A percentile compares a stretch with the other conserved stretches of the same genome.
These are phyloP conservation scores for Diaporthe sp. DNA, from an alignment of 2,329 filamentous ascomycete genomes.

Conservation along the genomic window DNA sequence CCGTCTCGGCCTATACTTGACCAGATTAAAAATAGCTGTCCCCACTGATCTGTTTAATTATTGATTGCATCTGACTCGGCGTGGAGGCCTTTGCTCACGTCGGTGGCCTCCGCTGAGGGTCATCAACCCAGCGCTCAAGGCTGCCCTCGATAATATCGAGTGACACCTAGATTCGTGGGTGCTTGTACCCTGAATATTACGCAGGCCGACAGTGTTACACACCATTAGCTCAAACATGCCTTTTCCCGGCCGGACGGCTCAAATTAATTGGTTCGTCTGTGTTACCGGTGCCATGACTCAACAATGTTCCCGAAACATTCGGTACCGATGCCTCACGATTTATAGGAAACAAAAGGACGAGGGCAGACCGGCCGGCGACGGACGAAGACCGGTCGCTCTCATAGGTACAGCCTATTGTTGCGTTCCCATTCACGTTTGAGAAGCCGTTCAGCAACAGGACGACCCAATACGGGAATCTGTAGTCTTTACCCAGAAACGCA, in stretches of 20 bases:
- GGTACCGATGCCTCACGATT: not conserved
- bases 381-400: not conserved
- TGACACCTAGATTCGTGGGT: too few relatives aligned
- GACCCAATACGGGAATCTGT: not conserved
- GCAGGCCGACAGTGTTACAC: not conserved
- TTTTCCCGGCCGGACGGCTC: not conserved
- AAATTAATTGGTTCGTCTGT: not conserved
- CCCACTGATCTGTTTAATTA: slow-evolving; percentile 16
- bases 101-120: not conserved
- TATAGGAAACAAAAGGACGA: not conserved
- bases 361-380: too few relatives aligned
- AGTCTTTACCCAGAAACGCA: not conserved
- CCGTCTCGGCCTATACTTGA: not conserved
- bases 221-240: too few relatives aligned
- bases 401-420: not conserved
- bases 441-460: not conserved
- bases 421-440: not conserved
- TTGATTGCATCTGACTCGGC: slow-evolving; percentile 1
- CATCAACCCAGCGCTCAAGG: not conserved
- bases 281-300: slow-evolving; percentile 11
- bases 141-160: not conserved
- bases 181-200: not conserved
- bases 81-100: not conserved
- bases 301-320: not conserved
- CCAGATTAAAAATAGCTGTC: slow-evolving; percentile 1